phyloP scores from a whole-genome alignment of 495 filamentous ascomycete genomes.

The Delitschia confertaspora region DNA sequence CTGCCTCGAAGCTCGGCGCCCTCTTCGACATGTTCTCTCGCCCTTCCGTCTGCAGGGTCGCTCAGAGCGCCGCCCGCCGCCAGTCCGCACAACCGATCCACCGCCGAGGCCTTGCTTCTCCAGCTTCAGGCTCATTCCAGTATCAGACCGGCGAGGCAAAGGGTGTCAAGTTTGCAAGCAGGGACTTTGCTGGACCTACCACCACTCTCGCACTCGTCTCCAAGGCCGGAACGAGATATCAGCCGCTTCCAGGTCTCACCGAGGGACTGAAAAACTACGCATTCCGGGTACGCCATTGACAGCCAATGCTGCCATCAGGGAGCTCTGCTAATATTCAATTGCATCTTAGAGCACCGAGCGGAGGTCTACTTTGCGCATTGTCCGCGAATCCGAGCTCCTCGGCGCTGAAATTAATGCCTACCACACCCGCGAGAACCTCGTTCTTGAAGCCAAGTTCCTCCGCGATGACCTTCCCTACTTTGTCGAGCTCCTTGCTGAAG shows the following conservation, averaged over 20 bases:
- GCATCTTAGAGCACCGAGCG: slow-evolving; percentile 63
- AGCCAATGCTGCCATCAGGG: background rate
- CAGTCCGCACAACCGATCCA: slow-evolving; percentile 50
- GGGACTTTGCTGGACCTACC: slow-evolving; percentile 79
- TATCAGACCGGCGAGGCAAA: slow-evolving; percentile 78
- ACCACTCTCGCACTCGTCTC: slow-evolving; percentile 83
- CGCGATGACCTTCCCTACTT: slow-evolving; percentile 95
- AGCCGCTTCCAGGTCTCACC: slow-evolving; percentile 78
- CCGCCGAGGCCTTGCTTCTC: slow-evolving; percentile 70
- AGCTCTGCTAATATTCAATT: slow-evolving; percentile 25
- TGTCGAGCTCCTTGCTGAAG: slow-evolving; percentile 87
- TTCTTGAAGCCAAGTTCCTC: slow-evolving; percentile 88
- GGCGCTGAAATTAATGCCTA: slow-evolving; percentile 75
- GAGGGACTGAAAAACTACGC: slow-evolving; percentile 87
- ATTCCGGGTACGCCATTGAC: slow-evolving; percentile 67
- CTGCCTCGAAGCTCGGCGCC: slow-evolving; percentile 27
- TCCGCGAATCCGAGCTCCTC: slow-evolving; percentile 87
- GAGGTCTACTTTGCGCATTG: slow-evolving; percentile 82
- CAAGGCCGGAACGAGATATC: slow-evolving; percentile 86
- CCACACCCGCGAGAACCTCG: slow-evolving; percentile 85
- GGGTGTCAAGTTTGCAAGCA: slow-evolving; percentile 82
- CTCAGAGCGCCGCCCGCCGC: slow-evolving; percentile 63
- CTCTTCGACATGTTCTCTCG: slow-evolving; percentile 71
- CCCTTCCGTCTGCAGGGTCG: slow-evolving; percentile 67
- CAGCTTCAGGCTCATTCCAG: slow-evolving; percentile 69